Evolutionary conservation across 345 rosid species (phyloP), one percentile per base, ranked within the genome.

Genomic region (Populus nigra): DNA sequence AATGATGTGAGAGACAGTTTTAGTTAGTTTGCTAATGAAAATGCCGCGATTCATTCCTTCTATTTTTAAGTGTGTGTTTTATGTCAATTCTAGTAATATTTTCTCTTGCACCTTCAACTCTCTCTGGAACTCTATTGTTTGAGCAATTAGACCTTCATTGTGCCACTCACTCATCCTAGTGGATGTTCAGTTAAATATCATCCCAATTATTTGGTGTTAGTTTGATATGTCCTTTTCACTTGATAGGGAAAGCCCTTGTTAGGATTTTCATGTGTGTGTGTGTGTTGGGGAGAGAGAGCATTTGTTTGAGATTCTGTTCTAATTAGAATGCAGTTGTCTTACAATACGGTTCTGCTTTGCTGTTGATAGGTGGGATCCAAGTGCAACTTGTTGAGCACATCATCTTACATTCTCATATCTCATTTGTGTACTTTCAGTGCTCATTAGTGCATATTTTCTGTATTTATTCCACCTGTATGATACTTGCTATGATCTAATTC

Each of bases 1-100:
- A 74, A 73, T 71, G 66, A 22, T 76, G 17, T 65, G 71, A 67
- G 74, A 73, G 77, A 61, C 35, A 62, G 18, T 71, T 59, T 16
- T 70, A 43, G 73, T 70, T 70, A 33, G 70, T 69, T 67, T 72
- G 38, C 49, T 49, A 12, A 25, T 27, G n/a, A 65, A 69, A 57
- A 43, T 70, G 59, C 69, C 7, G 71, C 20, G 33, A 38, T 25
- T 59, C 29, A 61, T 70, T 61, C 43, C 20, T 22, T 13, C 47
- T 43, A 12, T 36, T 68, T 47, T 1, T 57, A 1, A 22, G 17
- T 11, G n/a, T 38, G 9, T 36, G 7, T 22, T 31, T 68, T 38
- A 17, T 77, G 68, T 39, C 20, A 69, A 25, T 25, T 62, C 47
- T 36, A 8, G 36, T n/a, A 38, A 20, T 3, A 17, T 69, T 43